Evolutionary conservation across 352 stramenopile genomes (phyloP).

Genomic region (Pythium brachiatum): DNA sequence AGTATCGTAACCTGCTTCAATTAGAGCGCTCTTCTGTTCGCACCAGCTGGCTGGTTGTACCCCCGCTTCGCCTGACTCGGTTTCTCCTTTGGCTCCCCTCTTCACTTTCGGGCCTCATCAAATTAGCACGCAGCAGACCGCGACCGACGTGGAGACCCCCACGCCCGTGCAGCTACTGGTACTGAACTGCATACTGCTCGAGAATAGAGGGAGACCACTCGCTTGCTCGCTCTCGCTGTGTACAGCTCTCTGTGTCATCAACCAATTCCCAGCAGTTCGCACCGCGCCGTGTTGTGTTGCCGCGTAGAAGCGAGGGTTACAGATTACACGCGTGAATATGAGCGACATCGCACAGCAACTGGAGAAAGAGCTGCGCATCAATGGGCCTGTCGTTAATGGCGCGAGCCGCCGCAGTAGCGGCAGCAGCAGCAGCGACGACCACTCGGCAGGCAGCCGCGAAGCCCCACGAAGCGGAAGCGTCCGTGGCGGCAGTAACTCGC

Average conservation of each 20-base stretch:
- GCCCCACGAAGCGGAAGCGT: neutral
- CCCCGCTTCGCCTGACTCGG: slow-evolving; percentile 1
- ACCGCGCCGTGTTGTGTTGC: too few species aligned
- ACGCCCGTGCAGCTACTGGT: too few species aligned
- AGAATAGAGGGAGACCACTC: too few species aligned
- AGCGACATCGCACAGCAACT: slow-evolving; percentile 1
- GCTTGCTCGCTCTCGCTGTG: too few species aligned
- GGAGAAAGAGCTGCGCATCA: slow-evolving; percentile 12
- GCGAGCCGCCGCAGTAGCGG: slow-evolving; percentile 7
- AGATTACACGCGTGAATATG: slow-evolving; percentile 3
- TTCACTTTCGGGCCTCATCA: slow-evolving; percentile 18
- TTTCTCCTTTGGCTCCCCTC: slow-evolving; percentile 9
- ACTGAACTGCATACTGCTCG: too few species aligned
- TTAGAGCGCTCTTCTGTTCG: neutral
- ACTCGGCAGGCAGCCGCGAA: slow-evolving; percentile 12
- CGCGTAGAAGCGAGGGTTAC: neutral
- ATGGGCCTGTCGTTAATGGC: slow-evolving; percentile 21
- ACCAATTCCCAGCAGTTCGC: too few species aligned
- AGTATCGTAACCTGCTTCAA: neutral
- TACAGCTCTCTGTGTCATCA: too few species aligned
- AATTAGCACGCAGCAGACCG: neutral
- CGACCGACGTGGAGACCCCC: neutral
- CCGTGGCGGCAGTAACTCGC: slow-evolving; percentile 7
- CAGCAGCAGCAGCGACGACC: slow-evolving; percentile 27
- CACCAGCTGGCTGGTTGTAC: neutral